Conservation (phyloP, 345 rosid species). For the Linum usitatissimum region DNA sequence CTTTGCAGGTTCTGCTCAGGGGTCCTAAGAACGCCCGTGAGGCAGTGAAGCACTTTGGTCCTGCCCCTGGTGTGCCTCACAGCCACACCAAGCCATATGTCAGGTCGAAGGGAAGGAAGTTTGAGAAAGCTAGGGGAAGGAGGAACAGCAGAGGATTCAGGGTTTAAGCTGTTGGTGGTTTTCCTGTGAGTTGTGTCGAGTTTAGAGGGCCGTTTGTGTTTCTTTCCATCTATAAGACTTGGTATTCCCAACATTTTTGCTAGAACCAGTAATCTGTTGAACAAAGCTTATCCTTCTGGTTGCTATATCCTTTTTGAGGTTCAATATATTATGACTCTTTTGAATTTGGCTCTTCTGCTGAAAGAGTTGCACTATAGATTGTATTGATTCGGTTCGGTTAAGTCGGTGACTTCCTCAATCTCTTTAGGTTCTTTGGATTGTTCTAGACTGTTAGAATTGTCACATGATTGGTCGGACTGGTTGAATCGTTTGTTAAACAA, state of each 20-base stretch:
- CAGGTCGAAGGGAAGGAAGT: constrained; percentile 81
- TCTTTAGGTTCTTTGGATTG: too few relatives aligned
- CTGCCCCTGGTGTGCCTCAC: constrained; percentile 96
- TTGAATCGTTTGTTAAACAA: too few relatives aligned
- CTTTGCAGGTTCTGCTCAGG: constrained; percentile 64
- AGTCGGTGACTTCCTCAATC: too few relatives aligned
- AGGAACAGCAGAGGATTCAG: constrained; percentile 62
- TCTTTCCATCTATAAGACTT: neutral
- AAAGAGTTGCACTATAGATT: neutral
- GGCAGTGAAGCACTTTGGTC: constrained; percentile 96
- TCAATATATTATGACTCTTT: neutral
- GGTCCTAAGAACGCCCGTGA: constrained; percentile 95
- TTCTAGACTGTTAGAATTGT: too few relatives aligned
- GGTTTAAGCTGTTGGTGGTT: constrained; percentile 28
- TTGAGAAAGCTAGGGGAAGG: constrained; percentile 81
- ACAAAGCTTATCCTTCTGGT: neutral
- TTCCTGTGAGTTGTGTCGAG: neutral
- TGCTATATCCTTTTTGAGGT: neutral
- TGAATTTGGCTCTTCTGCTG: neutral
- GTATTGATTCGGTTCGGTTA: neutral
- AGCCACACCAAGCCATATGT: constrained; percentile 87
- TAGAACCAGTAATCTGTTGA: neutral
- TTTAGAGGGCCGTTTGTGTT: constrained; percentile 7
- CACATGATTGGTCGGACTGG: too few relatives aligned
- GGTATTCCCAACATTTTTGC: neutral